phyloP scores from a whole-genome alignment of 2,329 filamentous ascomycete species.

The Monilinia fructicola region DNA sequence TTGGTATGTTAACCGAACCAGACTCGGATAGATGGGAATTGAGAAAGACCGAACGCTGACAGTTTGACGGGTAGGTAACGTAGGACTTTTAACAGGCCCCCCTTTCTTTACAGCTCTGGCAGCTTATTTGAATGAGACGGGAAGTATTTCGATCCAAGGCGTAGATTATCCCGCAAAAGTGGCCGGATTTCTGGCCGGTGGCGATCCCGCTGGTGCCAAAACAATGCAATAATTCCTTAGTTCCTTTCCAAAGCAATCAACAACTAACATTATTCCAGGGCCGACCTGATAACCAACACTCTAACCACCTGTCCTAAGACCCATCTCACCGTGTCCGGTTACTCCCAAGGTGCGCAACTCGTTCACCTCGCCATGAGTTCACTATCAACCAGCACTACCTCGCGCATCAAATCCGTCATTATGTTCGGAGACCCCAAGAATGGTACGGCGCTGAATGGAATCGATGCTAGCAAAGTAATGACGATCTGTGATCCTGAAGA shows the following conservation, averaged over 20 bases:
- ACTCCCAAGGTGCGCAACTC: slow-evolving; percentile 37
- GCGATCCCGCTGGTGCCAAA: slow-evolving; percentile 46
- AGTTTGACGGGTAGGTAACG: slow-evolving; percentile 30
- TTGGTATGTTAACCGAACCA: slow-evolving; percentile 27
- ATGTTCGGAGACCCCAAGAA: slow-evolving; percentile 38
- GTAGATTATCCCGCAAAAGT: slow-evolving; percentile 52
- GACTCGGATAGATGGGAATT: neutral
- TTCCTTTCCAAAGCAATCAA: neutral
- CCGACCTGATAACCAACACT: slow-evolving; percentile 30
- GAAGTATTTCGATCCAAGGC: slow-evolving; percentile 50
- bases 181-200: slow-evolving; percentile 48
- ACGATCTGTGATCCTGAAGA: slow-evolving; percentile 33
- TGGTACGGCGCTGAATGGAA: slow-evolving; percentile 31
- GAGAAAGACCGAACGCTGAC: neutral
- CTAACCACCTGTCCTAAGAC: slow-evolving; percentile 32
- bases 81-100: slow-evolving; percentile 35
- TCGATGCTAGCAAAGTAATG: slow-evolving; percentile 31
- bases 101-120: slow-evolving; percentile 36
- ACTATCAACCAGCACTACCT: slow-evolving; percentile 25
- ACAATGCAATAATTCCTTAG: slow-evolving; percentile 43
- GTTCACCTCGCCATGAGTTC: slow-evolving; percentile 33
- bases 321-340: slow-evolving; percentile 34
- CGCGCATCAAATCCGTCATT: slow-evolving; percentile 31
- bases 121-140: slow-evolving; percentile 43
- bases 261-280: slow-evolving; percentile 24